Evolutionary conservation across 495 filamentous ascomycete genomes (phyloP), one percentile per base, ranked within the genome.

Genomic region (Aspergillus ostianus): DNA sequence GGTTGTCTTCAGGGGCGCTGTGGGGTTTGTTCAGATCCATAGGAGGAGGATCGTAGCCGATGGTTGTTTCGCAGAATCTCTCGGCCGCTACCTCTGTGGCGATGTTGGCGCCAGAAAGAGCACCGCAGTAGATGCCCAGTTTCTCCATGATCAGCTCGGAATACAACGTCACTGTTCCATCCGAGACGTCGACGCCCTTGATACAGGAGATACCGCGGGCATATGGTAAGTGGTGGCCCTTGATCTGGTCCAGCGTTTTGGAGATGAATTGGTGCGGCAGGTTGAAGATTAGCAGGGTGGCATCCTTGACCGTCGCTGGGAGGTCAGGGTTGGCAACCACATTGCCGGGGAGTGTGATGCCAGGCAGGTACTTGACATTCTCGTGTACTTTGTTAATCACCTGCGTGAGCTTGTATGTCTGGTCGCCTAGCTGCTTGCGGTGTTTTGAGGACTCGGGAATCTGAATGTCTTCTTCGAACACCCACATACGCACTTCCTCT

Each of bases 261-360:
- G 78, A 81, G 65, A 96, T 94, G 77, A 96, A 96, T 71, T 96
- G 91, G 76, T 96, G 92, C 4, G 92, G 92, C 20, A 96, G 81
- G 73, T 94, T 93, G 82, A 96, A 96, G 69, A 96, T 81, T 27
- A 96, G 82, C 54, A 96, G 87, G 6, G 87, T 85, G 49, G 91
- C 84, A 62, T 87, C 84, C 62, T 84, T 82, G 65, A 91, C 90
- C 8, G 90, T 83, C 54, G 88, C 84, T 23, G 80, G 75, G 49
- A 95, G 76, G 15, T 88, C 89, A 21, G 92, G 89, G 67, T 92
- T 92, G 52, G 92, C 92, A 60, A 90, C 74, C 51, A 96, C 70
- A 73, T 95, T 96, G 36, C 71, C 59, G 2, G 92, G 92, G 9
- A 97, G 83, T 26, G 79, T 62, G 67, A 96, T 89, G 48, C 79